A percentile compares a stretch with the other conserved stretches of the same genome.
Evolutionary conservation across 176 grass and related monocot species (phyloP).

Genomic region (Phoenix roebelenii): DNA sequence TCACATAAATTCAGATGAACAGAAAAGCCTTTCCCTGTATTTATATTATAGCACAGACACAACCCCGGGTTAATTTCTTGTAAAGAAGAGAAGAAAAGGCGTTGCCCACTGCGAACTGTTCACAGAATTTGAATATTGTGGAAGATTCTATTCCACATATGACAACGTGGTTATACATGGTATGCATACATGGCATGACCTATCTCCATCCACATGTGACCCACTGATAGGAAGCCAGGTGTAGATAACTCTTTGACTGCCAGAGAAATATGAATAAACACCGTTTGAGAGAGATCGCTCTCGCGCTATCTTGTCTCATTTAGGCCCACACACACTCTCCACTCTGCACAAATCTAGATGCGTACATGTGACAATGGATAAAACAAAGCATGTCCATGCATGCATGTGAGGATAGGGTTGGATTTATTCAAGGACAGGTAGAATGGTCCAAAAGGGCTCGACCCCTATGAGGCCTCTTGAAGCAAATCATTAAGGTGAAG

Average conservation of each 20-base stretch:
- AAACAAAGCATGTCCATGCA: conserved; percentile 1
- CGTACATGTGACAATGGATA: too few relatives aligned
- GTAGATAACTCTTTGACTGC: conserved; percentile 91
- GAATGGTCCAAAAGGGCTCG: too few relatives aligned
- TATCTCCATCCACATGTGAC: conserved; percentile 80
- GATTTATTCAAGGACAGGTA: not conserved
- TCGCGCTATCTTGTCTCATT: too few relatives aligned
- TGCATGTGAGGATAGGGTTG: conserved; percentile 21
- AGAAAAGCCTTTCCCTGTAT: not conserved
- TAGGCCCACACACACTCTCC: too few relatives aligned
- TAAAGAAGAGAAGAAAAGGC: conserved; percentile 8
- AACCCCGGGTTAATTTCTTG: too few relatives aligned
- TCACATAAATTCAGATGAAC: conserved; percentile 11
- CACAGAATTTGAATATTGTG: conserved; percentile 64
- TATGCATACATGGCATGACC: conserved; percentile 77
- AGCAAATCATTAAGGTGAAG: too few relatives aligned
- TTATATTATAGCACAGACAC: too few relatives aligned
- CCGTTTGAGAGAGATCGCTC: not conserved
- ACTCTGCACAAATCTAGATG: conserved; percentile 13
- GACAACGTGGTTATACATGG: conserved; percentile 59
- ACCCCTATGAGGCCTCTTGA: too few relatives aligned
- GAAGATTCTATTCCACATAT: conserved; percentile 88
- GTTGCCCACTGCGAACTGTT: conserved; percentile 1
- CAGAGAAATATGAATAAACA: conserved; percentile 12
- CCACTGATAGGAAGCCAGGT: conserved; percentile 47